These are phyloP conservation scores for Xylaria flabelliformis DNA, from an alignment of 495 filamentous ascomycete genomes.

Conservation along the genomic window DNA sequence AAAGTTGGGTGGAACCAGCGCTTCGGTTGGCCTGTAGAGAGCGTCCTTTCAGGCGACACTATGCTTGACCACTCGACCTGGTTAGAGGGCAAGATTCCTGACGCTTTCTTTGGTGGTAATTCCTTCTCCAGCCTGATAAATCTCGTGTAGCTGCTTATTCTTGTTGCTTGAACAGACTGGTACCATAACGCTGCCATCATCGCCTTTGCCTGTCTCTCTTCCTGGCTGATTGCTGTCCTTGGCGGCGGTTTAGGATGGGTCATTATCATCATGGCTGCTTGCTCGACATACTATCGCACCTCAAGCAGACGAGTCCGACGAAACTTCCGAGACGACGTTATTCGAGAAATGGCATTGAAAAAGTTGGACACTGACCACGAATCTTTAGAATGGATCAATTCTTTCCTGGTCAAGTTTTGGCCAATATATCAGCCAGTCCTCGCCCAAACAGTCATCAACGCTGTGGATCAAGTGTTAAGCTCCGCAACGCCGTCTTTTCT, in stretches of 20 bases:
- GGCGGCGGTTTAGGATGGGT: constrained; percentile 94
- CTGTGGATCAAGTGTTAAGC: constrained; percentile 94
- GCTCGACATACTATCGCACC: constrained; percentile 95
- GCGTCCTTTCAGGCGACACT: constrained; percentile 62
- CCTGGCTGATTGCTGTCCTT: constrained; percentile 86
- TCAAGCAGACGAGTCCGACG: constrained; percentile 91
- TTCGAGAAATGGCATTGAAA: constrained; percentile 88
- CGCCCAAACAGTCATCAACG: constrained; percentile 86
- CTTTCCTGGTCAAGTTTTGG: constrained; percentile 98
- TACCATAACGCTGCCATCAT: constrained; percentile 96
- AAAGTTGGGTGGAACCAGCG: constrained; percentile 87
- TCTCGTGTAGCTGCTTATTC: constrained; percentile 28
- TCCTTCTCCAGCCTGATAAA: constrained; percentile 21
- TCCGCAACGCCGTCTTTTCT: constrained; percentile 89
- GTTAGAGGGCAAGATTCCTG: constrained; percentile 82
- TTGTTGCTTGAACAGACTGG: constrained; percentile 73
- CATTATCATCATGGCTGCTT: constrained; percentile 87
- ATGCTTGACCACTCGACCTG: constrained; percentile 86
- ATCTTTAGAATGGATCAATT: constrained; percentile 98
- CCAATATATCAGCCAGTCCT: constrained; percentile 96
- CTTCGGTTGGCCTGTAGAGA: constrained; percentile 68
- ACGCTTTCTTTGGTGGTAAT: constrained; percentile 90
- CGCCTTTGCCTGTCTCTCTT: constrained; percentile 86
- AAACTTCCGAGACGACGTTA: constrained; percentile 94
- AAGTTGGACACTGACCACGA: constrained; percentile 91